Evolutionary conservation across 805 yeast species (phyloP).

Genomic region (Wickerhamiella siamensis): DNA sequence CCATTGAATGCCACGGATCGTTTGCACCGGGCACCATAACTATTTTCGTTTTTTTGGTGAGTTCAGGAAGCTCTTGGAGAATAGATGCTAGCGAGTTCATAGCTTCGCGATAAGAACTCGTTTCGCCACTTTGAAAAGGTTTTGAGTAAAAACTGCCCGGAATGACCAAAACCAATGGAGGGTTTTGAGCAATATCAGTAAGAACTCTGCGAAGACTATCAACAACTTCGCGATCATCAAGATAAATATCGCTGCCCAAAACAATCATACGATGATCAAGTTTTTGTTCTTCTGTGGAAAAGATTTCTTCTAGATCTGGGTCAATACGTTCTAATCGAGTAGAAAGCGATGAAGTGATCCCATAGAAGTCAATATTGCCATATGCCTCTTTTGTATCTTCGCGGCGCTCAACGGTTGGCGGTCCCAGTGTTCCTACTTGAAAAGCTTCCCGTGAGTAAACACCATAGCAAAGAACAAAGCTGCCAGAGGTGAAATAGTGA

Average conservation of each 20-base stretch:
- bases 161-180: conserved; percentile 59
- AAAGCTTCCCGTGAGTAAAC: conserved; percentile 50
- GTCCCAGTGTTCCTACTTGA: conserved; percentile 61
- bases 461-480: conserved; percentile 73
- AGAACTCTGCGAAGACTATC: conserved; percentile 57
- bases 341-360: conserved; percentile 26
- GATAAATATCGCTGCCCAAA: conserved; percentile 58
- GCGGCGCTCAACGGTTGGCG: conserved; percentile 79
- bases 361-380: conserved; percentile 65
- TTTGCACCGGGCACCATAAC: conserved; percentile 76
- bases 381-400: conserved; percentile 49
- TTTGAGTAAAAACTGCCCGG: conserved; percentile 65
- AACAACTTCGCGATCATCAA: conserved; percentile 45
- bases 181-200: conserved; percentile 35
- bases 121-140: conserved; percentile 46
- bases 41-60: conserved; percentile 41
- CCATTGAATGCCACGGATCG: conserved; percentile 83
- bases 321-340: conserved; percentile 38
- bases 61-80: conserved; percentile 41
- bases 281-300: conserved; percentile 38
- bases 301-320: conserved; percentile 40
- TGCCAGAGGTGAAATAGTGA: conserved; percentile 55
- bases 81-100: conserved; percentile 65
- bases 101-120: conserved; percentile 36
- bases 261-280: conserved; percentile 46